Evolutionary conservation across 1,284 basidiomycete genomes (phyloP).

Genomic region (Austropuccinia psidii): DNA sequence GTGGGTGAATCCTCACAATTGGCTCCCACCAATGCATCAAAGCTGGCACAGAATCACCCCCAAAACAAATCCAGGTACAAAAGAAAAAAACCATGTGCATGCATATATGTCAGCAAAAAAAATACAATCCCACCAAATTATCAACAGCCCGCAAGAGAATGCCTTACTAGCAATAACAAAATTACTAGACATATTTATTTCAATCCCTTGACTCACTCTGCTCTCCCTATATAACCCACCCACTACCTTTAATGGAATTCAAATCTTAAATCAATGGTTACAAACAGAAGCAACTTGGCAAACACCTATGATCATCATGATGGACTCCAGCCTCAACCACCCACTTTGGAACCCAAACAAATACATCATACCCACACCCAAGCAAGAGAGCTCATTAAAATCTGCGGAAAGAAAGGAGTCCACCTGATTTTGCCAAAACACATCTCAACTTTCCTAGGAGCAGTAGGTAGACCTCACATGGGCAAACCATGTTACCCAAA

Average conservation of each 20-base stretch:
- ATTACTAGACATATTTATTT: no score
- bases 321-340: conserved; percentile 15
- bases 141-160: no score
- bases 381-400: neutral
- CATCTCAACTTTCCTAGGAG: neutral
- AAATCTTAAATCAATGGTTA: neutral
- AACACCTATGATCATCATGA: neutral
- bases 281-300: neutral
- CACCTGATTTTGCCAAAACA: conserved; percentile 4
- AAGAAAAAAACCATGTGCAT: neutral
- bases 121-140: neutral
- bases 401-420: neutral
- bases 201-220: no score
- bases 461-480: neutral
- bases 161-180: neutral
- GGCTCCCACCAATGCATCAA: neutral
- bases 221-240: neutral
- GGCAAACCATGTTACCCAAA: neutral
- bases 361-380: neutral
- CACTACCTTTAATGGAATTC: neutral
- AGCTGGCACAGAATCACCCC: neutral
- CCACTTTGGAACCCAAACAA: neutral
- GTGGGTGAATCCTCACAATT: neutral
- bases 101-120: conserved; percentile 2
- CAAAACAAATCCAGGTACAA: neutral